These are phyloP conservation scores for Globisporangium perplexum DNA, from an alignment of 352 stramenopile genomes.

Conservation along the genomic window DNA sequence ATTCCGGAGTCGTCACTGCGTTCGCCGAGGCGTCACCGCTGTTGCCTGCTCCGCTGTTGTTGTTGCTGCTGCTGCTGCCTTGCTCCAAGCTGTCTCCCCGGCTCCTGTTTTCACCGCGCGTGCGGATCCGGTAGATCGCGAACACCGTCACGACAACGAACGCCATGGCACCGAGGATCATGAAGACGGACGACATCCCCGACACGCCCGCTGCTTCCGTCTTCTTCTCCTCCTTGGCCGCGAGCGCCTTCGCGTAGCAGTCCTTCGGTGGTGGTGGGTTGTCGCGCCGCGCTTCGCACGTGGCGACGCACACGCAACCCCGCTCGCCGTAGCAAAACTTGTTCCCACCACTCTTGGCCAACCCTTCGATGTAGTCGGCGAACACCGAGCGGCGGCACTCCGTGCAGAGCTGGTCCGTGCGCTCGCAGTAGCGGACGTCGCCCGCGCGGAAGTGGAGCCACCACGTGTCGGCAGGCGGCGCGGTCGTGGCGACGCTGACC, in stretches of 20 bases:
- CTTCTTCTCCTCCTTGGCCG: conserved; percentile 9
- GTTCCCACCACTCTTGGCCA: conserved; percentile 1
- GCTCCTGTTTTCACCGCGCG: conserved; percentile 16
- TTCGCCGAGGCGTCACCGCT: background rate
- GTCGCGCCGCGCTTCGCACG: conserved; percentile 10
- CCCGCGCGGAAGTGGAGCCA: conserved; percentile 8
- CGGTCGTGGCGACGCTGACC: background rate
- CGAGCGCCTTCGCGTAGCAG: conserved; percentile 13
- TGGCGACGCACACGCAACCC: conserved; percentile 17
- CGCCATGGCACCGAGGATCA: conserved; percentile 35
- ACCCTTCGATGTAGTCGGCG: conserved; percentile 11
- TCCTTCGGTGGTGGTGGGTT: conserved; percentile 6
- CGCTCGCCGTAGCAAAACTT: conserved; percentile 10
- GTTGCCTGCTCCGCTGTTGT: background rate
- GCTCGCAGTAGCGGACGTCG: conserved; percentile 10
- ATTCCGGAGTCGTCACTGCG: conserved; percentile 9
- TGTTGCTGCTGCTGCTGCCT: background rate
- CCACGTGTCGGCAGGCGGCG: background rate
- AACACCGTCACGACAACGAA: conserved; percentile 43
- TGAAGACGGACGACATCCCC: conserved; percentile 3
- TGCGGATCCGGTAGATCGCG: conserved; percentile 44
- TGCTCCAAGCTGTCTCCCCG: background rate
- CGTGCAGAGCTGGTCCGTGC: conserved; percentile 7
- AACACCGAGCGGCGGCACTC: conserved; percentile 13
- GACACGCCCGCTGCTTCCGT: background rate